Percentiles rank a stretch among this genome's conserved stretches.
Conservation (phyloP, 371 early-diverging fungal genomes). For the Mortierella sp. region DNA sequence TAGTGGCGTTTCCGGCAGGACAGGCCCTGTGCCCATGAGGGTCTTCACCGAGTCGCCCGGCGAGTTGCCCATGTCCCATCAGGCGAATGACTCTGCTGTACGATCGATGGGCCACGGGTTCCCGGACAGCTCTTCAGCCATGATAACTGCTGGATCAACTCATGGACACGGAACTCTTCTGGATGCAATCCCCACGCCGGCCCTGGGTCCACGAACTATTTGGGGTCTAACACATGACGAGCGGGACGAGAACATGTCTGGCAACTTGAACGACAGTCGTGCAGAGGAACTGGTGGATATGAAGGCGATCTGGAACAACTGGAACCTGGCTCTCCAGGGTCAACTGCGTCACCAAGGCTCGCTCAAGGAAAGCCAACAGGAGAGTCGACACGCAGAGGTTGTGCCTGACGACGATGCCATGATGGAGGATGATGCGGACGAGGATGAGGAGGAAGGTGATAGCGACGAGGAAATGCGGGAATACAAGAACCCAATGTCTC, state of each 20-base stretch:
- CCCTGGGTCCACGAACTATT: neutral
- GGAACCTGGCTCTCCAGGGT: conserved; percentile 21
- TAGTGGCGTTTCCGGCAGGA: conserved; percentile 19
- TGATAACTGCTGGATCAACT: conserved; percentile 29
- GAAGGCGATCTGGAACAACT: conserved; percentile 35
- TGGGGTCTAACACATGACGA: conserved; percentile 41
- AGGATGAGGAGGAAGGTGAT: conserved; percentile 33
- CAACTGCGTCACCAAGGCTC: neutral
- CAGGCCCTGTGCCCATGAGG: conserved; percentile 12
- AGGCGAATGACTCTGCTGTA: conserved; percentile 20
- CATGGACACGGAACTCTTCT: neutral
- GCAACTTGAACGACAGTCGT: neutral
- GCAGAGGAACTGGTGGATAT: conserved; percentile 4
- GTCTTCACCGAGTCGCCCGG: conserved; percentile 43
- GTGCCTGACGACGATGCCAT: conserved; percentile 39
- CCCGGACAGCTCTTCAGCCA: conserved; percentile 25
- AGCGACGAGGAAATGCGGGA: conserved; percentile 38
- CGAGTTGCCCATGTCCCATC: conserved; percentile 35
- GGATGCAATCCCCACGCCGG: neutral
- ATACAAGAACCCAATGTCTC: neutral
- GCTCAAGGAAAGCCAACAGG: neutral
- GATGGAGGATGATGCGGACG: conserved; percentile 31
- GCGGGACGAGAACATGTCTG: conserved; percentile 5
- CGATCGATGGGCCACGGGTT: conserved; percentile 18
- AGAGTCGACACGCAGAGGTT: conserved; percentile 6